Percentiles rank a stretch among this genome's conserved stretches.
These are phyloP conservation scores for Ophiognomonia clavigignenti-juglandacearum DNA, from an alignment of 2,329 filamentous ascomycete species.

Conservation along the genomic window DNA sequence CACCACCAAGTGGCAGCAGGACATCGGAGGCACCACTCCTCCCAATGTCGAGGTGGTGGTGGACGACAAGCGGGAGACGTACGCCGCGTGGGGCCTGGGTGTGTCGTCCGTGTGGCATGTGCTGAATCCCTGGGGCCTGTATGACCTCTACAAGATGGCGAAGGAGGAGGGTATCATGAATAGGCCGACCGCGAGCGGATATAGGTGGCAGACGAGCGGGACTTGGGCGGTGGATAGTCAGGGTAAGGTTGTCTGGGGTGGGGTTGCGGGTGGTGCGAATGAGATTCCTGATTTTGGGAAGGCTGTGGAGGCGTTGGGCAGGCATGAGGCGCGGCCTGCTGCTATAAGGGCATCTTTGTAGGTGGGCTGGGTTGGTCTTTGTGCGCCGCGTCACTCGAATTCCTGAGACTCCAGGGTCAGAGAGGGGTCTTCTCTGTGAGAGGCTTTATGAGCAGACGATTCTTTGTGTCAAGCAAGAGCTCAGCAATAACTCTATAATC, in stretches of 20 bases:
- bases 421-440: no score
- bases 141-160: conserved; percentile 50
- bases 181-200: conserved; percentile 59
- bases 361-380: not conserved
- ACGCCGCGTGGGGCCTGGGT: conserved; percentile 63
- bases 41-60: conserved; percentile 56
- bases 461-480: no score
- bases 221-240: conserved; percentile 55
- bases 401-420: no score
- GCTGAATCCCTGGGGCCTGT: conserved; percentile 53
- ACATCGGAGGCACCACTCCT: conserved; percentile 43
- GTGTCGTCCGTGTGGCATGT: conserved; percentile 58
- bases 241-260: conserved; percentile 49
- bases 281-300: conserved; percentile 50
- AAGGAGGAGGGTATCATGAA: conserved; percentile 63
- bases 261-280: conserved; percentile 42
- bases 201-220: conserved; percentile 63
- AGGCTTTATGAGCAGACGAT: no score
- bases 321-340: no score
- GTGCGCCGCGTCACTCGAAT: no score
- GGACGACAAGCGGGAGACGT: conserved; percentile 55
- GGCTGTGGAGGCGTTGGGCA: conserved; percentile 26
- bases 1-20: conserved; percentile 55
- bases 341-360: not conserved
- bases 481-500: no score